These are phyloP conservation scores for Cryphonectria nitschkei DNA, from an alignment of 2,329 filamentous ascomycete genomes.

Conservation along the genomic window DNA sequence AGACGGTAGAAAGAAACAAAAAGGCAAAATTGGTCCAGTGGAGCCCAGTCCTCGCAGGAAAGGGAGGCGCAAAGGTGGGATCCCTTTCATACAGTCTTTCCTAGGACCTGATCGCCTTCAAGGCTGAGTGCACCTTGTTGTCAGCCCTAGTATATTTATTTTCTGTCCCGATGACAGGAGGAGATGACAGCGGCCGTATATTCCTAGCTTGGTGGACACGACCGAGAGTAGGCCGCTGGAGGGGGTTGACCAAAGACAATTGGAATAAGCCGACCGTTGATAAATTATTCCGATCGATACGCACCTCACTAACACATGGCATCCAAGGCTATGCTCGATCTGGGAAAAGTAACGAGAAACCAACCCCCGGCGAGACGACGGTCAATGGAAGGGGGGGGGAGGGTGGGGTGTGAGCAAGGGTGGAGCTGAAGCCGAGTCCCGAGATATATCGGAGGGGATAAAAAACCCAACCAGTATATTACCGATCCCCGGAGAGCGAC, in stretches of 20 bases:
- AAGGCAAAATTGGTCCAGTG: background rate
- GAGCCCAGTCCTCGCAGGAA: too few species aligned
- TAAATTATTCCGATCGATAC: background rate
- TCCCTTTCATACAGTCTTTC: background rate
- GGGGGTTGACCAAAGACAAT: background rate
- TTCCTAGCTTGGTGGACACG: background rate
- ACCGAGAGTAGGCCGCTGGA: background rate
- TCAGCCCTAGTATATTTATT: background rate
- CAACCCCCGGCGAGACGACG: too few species aligned
- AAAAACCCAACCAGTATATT: too few species aligned
- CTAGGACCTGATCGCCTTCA: background rate
- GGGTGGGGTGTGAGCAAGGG: constrained; percentile 1
- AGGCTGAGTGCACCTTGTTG: background rate
- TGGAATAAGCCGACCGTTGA: background rate
- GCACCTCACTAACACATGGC: background rate
- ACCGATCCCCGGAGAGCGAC: too few species aligned
- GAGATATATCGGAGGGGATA: background rate
- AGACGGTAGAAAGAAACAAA: constrained; percentile 27
- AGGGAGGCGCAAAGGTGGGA: background rate
- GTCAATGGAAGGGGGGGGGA: too few species aligned
- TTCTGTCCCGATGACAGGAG: background rate
- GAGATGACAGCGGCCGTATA: background rate
- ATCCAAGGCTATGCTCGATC: constrained; percentile 21
- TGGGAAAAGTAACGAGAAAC: constrained; percentile 21
- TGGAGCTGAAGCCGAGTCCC: constrained; percentile 14